Conservation (phyloP, 2,329 filamentous ascomycete species). For the Mariannaea sp. region DNA sequence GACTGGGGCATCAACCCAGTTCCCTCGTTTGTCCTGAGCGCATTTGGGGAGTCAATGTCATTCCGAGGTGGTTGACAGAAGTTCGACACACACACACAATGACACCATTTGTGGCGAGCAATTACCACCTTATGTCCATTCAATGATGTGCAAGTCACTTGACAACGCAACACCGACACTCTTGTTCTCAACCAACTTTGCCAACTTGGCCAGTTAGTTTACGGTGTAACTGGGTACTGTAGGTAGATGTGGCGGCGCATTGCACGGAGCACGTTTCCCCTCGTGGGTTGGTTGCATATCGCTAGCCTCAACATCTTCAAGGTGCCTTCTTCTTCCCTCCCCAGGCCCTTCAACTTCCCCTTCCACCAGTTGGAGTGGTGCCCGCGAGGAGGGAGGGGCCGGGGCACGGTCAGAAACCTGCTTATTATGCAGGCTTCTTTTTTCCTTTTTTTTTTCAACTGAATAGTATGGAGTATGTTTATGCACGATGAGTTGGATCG, state of each 20-base stretch:
- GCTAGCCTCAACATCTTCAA: neutral
- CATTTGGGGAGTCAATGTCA: neutral
- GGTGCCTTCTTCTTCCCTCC: neutral
- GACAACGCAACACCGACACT: slow-evolving; percentile 8
- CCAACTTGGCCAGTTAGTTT: too few species aligned
- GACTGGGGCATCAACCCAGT: too few species aligned
- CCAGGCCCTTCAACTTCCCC: neutral
- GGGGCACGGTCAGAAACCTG: slow-evolving; percentile 2
- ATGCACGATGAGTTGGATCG: slow-evolving; percentile 48
- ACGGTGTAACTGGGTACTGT: neutral
- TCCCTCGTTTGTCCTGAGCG: too few species aligned
- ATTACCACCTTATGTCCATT: neutral
- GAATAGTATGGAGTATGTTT: too few species aligned
- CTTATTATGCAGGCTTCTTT: slow-evolving; percentile 24
- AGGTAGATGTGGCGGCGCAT: slow-evolving; percentile 6
- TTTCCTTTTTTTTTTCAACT: too few species aligned
- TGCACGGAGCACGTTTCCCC: neutral
- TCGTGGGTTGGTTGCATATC: slow-evolving; percentile 5
- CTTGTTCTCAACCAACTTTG: neutral
- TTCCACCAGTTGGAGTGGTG: slow-evolving; percentile 9
- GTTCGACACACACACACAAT: too few species aligned
- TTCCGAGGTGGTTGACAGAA: neutral
- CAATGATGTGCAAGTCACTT: too few species aligned
- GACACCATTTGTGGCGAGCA: slow-evolving; percentile 1
- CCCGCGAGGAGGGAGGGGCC: neutral